phyloP scores from a whole-genome alignment of 1,284 basidiomycete genomes.

The Cutaneotrichosporon mucoides region DNA sequence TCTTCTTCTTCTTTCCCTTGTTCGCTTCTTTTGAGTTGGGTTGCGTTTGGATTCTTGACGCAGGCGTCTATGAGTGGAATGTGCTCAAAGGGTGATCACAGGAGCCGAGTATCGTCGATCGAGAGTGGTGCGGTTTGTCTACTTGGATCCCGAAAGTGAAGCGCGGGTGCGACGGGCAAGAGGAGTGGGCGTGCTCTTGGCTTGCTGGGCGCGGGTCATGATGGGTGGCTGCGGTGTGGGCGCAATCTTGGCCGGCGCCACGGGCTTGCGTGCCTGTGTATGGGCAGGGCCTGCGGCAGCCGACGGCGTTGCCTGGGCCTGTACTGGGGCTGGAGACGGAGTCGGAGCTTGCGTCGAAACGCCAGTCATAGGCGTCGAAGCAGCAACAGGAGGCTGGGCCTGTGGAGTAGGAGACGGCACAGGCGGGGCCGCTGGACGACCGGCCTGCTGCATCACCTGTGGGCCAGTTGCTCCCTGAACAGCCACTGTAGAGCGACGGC shows the following conservation, averaged over 20 bases:
- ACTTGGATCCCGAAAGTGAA: not conserved
- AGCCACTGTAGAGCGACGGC: conserved; percentile 36
- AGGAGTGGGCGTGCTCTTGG: not conserved
- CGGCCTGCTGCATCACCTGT: conserved; percentile 5
- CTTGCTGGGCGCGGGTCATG: not conserved
- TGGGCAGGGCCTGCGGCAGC: too few relatives aligned
- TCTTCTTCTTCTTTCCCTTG: not conserved
- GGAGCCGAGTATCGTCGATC: not conserved
- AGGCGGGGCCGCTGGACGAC: not conserved
- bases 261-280: not conserved
- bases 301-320: too few relatives aligned
- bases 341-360: too few relatives aligned
- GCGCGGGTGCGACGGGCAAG: not conserved
- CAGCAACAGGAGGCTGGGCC: too few relatives aligned
- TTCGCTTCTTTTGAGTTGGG: not conserved
- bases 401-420: not conserved
- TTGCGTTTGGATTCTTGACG: not conserved
- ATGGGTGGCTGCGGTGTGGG: not conserved
- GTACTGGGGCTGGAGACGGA: too few relatives aligned
- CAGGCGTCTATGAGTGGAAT: not conserved
- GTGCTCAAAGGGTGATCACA: too few relatives aligned
- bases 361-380: too few relatives aligned
- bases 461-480: not conserved
- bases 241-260: not conserved
- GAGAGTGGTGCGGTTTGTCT: not conserved